Evolutionary conservation across 2,329 filamentous ascomycete genomes (phyloP).

Genomic region (Fusarium pininemorale): DNA sequence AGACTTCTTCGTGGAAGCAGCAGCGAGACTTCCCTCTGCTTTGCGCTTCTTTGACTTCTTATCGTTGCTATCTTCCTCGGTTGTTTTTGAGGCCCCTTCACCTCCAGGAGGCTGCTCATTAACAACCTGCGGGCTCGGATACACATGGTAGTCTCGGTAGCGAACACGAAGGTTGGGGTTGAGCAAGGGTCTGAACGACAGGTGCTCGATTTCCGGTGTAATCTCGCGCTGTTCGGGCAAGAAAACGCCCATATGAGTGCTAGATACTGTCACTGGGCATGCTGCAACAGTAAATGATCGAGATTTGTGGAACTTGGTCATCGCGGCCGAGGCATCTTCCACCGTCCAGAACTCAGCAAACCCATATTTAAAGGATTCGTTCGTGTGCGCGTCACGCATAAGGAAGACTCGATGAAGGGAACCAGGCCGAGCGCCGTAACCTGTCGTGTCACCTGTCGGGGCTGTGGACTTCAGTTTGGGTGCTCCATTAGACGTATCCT

Average conservation of each 20-base stretch:
- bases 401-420: conserved; percentile 82
- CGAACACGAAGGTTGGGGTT: conserved; percentile 74
- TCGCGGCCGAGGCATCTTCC: conserved; percentile 78
- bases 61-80: conserved; percentile 43
- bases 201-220: conserved; percentile 64
- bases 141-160: conserved; percentile 81
- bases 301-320: conserved; percentile 75
- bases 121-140: conserved; percentile 71
- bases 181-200: conserved; percentile 75
- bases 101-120: conserved; percentile 58
- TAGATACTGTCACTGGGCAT: conserved; percentile 74
- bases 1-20: conserved; percentile 49
- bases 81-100: conserved; percentile 42
- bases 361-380: conserved; percentile 82
- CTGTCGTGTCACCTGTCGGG: conserved; percentile 63
- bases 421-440: conserved; percentile 75
- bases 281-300: conserved; percentile 82
- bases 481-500: conserved; percentile 54
- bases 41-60: conserved; percentile 65
- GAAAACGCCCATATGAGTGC: conserved; percentile 87
- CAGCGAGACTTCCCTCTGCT: conserved; percentile 50
- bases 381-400: conserved; percentile 74
- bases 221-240: conserved; percentile 73
- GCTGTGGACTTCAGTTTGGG: conserved; percentile 69
- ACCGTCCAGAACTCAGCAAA: conserved; percentile 85